Conservation (phyloP, 768 basidiomycete genomes). For the Macrolepiota fuliginosa region DNA sequence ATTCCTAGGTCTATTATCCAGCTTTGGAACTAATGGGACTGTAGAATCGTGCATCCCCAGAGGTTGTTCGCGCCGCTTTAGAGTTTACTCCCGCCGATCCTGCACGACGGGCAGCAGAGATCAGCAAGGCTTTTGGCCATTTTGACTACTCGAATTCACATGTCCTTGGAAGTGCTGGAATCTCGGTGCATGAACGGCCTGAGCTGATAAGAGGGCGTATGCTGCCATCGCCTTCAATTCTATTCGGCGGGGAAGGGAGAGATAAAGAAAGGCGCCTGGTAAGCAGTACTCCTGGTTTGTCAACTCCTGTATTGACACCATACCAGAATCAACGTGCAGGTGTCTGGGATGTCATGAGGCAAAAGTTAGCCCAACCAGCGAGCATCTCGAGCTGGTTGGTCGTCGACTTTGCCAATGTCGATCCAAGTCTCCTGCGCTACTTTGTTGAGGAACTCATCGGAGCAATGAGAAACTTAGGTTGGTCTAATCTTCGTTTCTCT, state of each 20-base stretch:
- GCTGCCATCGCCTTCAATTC: slow-evolving; percentile 29
- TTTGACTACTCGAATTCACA: slow-evolving; percentile 36
- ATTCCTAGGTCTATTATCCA: neutral
- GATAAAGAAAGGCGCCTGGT: neutral
- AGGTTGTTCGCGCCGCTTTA: slow-evolving; percentile 28
- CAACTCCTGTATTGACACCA: neutral
- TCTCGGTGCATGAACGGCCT: slow-evolving; percentile 29
- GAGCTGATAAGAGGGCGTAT: slow-evolving; percentile 33
- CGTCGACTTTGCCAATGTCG: slow-evolving; percentile 24
- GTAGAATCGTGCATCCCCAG: slow-evolving; percentile 28
- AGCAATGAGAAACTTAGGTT: slow-evolving; percentile 25
- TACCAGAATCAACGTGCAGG: slow-evolving; percentile 17
- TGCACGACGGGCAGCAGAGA: slow-evolving; percentile 18
- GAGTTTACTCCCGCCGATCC: slow-evolving; percentile 26
- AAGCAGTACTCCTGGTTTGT: neutral
- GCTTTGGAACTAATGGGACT: neutral
- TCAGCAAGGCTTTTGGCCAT: slow-evolving; percentile 27
- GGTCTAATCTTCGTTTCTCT: neutral
- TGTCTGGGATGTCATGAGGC: slow-evolving; percentile 31
- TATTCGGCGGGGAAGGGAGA: slow-evolving; percentile 19
- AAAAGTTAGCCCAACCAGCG: slow-evolving; percentile 19
- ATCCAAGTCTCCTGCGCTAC: slow-evolving; percentile 9
- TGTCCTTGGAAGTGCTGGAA: slow-evolving; percentile 38
- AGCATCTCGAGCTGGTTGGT: slow-evolving; percentile 20
- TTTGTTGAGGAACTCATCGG: slow-evolving; percentile 22